Evolutionary conservation across 768 basidiomycete genomes (phyloP).

Genomic region (Boletales sp.): DNA sequence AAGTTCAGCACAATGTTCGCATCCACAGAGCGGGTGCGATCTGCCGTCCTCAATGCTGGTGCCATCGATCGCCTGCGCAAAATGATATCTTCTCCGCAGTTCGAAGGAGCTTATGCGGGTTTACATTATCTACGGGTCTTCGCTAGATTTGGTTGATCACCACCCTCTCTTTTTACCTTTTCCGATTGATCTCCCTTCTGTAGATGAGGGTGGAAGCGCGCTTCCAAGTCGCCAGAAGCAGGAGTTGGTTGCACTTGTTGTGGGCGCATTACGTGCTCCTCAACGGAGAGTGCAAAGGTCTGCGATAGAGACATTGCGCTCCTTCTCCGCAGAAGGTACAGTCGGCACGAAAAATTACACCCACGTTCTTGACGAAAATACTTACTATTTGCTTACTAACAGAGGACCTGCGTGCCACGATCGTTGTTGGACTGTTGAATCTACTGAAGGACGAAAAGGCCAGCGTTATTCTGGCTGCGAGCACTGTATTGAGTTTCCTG

Average conservation of each 20-base stretch:
- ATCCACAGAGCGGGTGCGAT: constrained; percentile 14
- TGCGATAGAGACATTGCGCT: constrained; percentile 11
- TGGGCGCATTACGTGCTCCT: constrained; percentile 14
- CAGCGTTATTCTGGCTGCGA: constrained; percentile 13
- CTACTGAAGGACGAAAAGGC: constrained; percentile 17
- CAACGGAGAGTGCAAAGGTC: constrained; percentile 15
- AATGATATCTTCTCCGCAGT: constrained; percentile 12
- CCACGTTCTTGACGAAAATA: not conserved
- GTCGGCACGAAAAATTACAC: too few relatives aligned
- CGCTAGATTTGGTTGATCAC: constrained; percentile 16
- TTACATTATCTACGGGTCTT: constrained; percentile 24
- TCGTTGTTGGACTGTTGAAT: constrained; percentile 10
- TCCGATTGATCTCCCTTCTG: not conserved
- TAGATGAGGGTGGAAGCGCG: constrained; percentile 7
- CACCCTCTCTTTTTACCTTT: not conserved
- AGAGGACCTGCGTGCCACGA: constrained; percentile 11
- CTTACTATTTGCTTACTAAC: not conserved
- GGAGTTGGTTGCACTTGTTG: constrained; percentile 9
- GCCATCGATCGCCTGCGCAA: constrained; percentile 10
- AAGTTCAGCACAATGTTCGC: not conserved
- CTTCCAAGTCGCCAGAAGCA: not conserved
- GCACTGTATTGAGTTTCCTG: constrained; percentile 9
- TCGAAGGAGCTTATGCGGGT: constrained; percentile 13
- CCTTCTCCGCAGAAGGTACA: constrained; percentile 14
- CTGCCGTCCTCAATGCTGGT: constrained; percentile 10